Percentiles rank a stretch among this genome's conserved stretches.
Conservation (phyloP, 345 rosid species). For the Nasturtium officinale region DNA sequence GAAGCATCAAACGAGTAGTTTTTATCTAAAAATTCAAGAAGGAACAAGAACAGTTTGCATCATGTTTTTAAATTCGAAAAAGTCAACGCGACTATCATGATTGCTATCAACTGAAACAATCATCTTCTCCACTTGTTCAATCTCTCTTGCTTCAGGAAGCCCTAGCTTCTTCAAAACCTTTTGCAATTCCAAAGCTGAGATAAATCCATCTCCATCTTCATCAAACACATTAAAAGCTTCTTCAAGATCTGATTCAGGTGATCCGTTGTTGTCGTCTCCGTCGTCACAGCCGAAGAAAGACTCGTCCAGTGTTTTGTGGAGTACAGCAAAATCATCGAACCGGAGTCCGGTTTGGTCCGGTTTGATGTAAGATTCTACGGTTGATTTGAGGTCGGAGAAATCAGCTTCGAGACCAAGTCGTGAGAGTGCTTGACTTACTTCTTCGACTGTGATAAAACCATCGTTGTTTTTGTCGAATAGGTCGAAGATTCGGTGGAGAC, state of each 20-base stretch:
- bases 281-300: conserved; percentile 38
- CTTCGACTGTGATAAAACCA: conserved; percentile 60
- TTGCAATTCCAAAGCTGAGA: conserved; percentile 77
- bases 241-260: conserved; percentile 64
- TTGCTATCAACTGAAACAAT: conserved; percentile 76
- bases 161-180: conserved; percentile 75
- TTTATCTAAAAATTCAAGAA: conserved; percentile 37
- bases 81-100: conserved; percentile 85
- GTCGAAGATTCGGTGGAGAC: conserved; percentile 77
- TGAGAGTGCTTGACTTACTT: conserved; percentile 61
- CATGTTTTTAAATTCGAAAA: conserved; percentile 89
- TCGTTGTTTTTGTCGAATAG: conserved; percentile 78
- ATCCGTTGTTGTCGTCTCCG: neutral
- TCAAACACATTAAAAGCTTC: conserved; percentile 98
- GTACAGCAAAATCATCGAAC: conserved; percentile 62
- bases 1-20: neutral
- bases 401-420: conserved; percentile 67
- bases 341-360: conserved; percentile 59
- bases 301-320: conserved; percentile 66
- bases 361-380: conserved; percentile 52
- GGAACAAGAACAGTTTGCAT: conserved; percentile 61
- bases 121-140: conserved; percentile 74
- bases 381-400: conserved; percentile 59
- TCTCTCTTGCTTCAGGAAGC: conserved; percentile 65
- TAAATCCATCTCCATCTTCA: conserved; percentile 84